Conservation (phyloP, 148 eudicot genomes). For the Vaccinium macrocarpon region DNA sequence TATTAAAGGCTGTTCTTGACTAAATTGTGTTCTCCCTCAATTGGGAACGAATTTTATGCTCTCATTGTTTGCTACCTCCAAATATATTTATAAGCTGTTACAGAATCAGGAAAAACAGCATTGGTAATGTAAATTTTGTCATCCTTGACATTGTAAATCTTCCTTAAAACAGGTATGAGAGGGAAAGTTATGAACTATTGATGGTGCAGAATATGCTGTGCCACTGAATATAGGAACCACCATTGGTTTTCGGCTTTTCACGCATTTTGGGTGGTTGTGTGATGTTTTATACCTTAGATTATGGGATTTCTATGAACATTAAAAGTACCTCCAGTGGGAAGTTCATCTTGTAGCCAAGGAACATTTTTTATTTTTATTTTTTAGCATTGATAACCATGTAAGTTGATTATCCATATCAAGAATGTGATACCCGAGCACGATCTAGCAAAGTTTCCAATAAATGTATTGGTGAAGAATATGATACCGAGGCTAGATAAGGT, state of each 20-base stretch:
- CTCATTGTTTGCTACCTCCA: background rate
- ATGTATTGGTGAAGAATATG: background rate
- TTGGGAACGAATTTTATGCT: background rate
- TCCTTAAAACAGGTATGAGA: background rate
- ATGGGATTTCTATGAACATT: background rate
- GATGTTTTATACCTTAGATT: background rate
- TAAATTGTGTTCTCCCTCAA: background rate
- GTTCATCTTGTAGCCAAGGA: background rate
- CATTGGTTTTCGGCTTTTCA: background rate
- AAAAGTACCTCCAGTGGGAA: background rate
- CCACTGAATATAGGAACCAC: background rate
- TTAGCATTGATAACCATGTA: background rate
- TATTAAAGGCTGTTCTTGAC: background rate
- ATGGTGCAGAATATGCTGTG: background rate
- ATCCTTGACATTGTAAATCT: background rate
- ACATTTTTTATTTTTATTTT: background rate
- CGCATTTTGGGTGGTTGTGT: background rate
- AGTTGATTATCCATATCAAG: background rate
- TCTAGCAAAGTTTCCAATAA: background rate
- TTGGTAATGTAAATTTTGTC: background rate
- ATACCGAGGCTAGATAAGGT: background rate
- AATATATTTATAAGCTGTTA: background rate
- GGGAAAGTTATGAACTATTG: no score
- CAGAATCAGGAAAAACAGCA: constrained; percentile 1
- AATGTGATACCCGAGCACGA: background rate